Evolutionary conservation across 257 asterid species (phyloP), one percentile per base, ranked within the genome.

Genomic region (Voacanga thouarsii): DNA sequence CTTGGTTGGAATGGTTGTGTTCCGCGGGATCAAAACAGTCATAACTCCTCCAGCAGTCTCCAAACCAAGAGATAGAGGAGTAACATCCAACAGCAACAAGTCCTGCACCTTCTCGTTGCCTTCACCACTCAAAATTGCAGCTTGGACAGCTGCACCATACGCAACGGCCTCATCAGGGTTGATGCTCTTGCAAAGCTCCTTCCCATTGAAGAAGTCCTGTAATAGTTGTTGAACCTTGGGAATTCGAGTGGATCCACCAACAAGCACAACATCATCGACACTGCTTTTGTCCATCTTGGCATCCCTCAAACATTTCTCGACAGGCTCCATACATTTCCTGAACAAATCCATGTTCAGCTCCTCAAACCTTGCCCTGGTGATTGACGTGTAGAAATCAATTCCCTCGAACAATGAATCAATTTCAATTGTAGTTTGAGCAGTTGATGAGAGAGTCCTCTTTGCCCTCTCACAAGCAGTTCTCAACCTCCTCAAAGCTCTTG

Each of bases 121-220:
- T 83, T 86, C 94, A 47, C 92, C 94, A 18, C 90, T 86, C 81
- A 90, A 57, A 45, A 90, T 88, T n/a, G 95, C 95, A 50, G 91
- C 92, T 64, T 87, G 92, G 24, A 88, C 92, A 0, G 91, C 91
- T 0, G 96, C 96, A 76, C 96, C 94, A 47, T 89, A 90, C 1
- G 92, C 92, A 49, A 90, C 94, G 23, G 92, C 96, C 83, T 90
- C 94, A n/a, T 90, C 94, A 0, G 94, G 96, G 81, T 90, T 90
- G 68, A 90, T 90, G 43, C 93, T 90, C 87, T 90, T 90, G 81
- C 89, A 90, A 1, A 90, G 91, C 76, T 90, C 91, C 72, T 90
- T 90, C 0, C 95, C 91, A 6, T 90, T 90, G 79, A 90, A 90
- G 73, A 90, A 85, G 44, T 90, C 93, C 19, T 89, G 93, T 74